A percentile compares a stretch with the other conserved stretches of the same genome.
These are phyloP conservation scores for Coemansia sp. DNA, from an alignment of 192 early-diverging fungal species.

Conservation along the genomic window DNA sequence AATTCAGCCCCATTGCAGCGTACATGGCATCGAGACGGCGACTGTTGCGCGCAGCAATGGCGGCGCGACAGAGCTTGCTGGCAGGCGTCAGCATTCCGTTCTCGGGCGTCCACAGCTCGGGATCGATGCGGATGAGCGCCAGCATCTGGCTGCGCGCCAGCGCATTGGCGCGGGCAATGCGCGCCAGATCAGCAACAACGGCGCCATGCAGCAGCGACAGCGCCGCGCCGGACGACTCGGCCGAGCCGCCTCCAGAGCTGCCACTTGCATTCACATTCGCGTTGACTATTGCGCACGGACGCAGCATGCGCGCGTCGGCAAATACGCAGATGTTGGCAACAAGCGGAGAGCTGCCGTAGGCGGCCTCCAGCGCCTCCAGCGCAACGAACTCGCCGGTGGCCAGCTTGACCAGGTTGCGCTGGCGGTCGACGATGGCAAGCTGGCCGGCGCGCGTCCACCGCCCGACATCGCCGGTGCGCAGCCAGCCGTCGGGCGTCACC, in stretches of 20 bases:
- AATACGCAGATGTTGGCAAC: slow-evolving; percentile 81
- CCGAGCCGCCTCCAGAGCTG: slow-evolving; percentile 2
- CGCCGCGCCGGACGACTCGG: not conserved
- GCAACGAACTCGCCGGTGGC: slow-evolving; percentile 92
- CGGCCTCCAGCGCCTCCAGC: slow-evolving; percentile 89
- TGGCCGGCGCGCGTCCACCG: slow-evolving; percentile 79
- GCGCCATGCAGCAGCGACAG: not conserved
- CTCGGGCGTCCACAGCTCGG: slow-evolving; percentile 91
- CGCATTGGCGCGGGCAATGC: slow-evolving; percentile 62
- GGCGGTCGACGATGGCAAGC: slow-evolving; percentile 85
- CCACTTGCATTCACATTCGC: slow-evolving; percentile 13
- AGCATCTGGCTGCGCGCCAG: slow-evolving; percentile 79
- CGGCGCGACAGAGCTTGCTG: slow-evolving; percentile 87
- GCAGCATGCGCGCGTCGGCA: slow-evolving; percentile 68
- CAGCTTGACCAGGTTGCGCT: slow-evolving; percentile 94
- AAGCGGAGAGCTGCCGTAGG: slow-evolving; percentile 74
- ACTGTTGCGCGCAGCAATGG: slow-evolving; percentile 69
- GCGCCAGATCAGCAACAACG: slow-evolving; percentile 24
- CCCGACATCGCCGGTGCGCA: slow-evolving; percentile 89
- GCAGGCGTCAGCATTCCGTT: slow-evolving; percentile 90
- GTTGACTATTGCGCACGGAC: slow-evolving; percentile 79
- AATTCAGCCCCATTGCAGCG: slow-evolving; percentile 9
- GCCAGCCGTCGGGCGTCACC: slow-evolving; percentile 79
- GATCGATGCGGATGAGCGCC: slow-evolving; percentile 62
- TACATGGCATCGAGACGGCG: slow-evolving; percentile 20